phyloP scores from a whole-genome alignment of 2,329 filamentous ascomycete species.

The Xylariomycetidae sp. region DNA sequence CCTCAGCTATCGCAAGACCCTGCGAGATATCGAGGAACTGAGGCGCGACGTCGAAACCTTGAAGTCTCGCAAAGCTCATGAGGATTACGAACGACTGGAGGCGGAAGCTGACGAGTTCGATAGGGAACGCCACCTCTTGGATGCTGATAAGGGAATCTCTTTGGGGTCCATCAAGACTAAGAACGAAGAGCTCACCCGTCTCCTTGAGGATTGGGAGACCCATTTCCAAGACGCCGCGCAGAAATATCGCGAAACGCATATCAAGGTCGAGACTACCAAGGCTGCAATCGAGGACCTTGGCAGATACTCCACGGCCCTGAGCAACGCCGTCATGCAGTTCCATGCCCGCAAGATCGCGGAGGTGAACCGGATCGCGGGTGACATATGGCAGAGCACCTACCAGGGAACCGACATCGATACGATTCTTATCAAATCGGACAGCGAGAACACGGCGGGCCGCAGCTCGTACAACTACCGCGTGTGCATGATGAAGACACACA shows the following conservation, averaged over 20 bases:
- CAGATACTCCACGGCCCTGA: slow-evolving; percentile 76
- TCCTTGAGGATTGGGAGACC: slow-evolving; percentile 75
- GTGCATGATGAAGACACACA: slow-evolving; percentile 95
- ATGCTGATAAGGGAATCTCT: slow-evolving; percentile 68
- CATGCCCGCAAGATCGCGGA: slow-evolving; percentile 97
- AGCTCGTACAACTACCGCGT: slow-evolving; percentile 95
- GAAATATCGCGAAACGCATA: slow-evolving; percentile 81
- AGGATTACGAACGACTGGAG: slow-evolving; percentile 72
- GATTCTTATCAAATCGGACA: slow-evolving; percentile 90
- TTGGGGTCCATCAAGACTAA: slow-evolving; percentile 79
- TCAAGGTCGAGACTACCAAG: slow-evolving; percentile 87
- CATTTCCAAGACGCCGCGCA: slow-evolving; percentile 79
- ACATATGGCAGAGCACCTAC: slow-evolving; percentile 97
- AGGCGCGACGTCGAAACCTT: slow-evolving; percentile 68
- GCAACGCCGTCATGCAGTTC: slow-evolving; percentile 96
- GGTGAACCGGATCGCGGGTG: slow-evolving; percentile 89
- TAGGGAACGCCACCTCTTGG: slow-evolving; percentile 61
- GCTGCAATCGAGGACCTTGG: slow-evolving; percentile 87
- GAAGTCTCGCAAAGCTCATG: slow-evolving; percentile 73
- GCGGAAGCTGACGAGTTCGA: slow-evolving; percentile 65
- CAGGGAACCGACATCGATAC: slow-evolving; percentile 96
- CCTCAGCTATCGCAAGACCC: slow-evolving; percentile 74
- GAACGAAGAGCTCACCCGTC: slow-evolving; percentile 69
- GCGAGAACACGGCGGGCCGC: slow-evolving; percentile 67
- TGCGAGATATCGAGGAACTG: slow-evolving; percentile 63